Evolutionary conservation across 768 basidiomycete genomes (phyloP).

Genomic region (Lactarius psammicola): DNA sequence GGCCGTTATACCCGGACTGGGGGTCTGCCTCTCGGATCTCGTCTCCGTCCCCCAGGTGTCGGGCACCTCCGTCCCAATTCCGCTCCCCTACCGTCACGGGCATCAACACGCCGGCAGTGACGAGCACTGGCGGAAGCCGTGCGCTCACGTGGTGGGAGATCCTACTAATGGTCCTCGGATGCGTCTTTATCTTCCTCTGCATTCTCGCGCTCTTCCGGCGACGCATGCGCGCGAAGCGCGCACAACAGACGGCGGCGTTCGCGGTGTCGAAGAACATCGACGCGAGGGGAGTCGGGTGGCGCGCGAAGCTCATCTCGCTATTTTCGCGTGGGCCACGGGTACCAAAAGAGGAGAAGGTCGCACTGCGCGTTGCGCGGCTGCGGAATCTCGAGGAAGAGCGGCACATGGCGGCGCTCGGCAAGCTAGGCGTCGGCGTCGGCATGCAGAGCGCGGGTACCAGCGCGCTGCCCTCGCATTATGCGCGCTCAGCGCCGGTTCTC

Average conservation of each 20-base stretch:
- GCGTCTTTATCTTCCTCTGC: slow-evolving; percentile 71
- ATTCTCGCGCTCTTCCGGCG: slow-evolving; percentile 70
- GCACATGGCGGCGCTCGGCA: slow-evolving; percentile 41
- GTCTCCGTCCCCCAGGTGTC: slow-evolving; percentile 51
- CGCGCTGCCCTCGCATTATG: slow-evolving; percentile 19
- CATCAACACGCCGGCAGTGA: slow-evolving; percentile 49
- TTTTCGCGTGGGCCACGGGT: slow-evolving; percentile 46
- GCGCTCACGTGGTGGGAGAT: slow-evolving; percentile 80
- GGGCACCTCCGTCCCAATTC: slow-evolving; percentile 40
- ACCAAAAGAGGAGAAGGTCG: slow-evolving; percentile 24
- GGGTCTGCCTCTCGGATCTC: slow-evolving; percentile 77
- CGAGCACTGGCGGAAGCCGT: slow-evolving; percentile 30
- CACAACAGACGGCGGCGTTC: slow-evolving; percentile 63
- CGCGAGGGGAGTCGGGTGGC: slow-evolving; percentile 49
- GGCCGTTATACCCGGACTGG: slow-evolving; percentile 64
- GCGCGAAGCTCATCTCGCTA: slow-evolving; percentile 48
- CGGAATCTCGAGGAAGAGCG: slow-evolving; percentile 51
- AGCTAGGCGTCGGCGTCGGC: slow-evolving; percentile 36
- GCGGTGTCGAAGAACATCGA: slow-evolving; percentile 57
- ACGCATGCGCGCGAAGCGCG: slow-evolving; percentile 64
- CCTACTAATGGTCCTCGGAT: slow-evolving; percentile 77
- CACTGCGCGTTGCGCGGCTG: slow-evolving; percentile 41
- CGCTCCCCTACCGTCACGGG: slow-evolving; percentile 60
- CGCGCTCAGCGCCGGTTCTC: slow-evolving; percentile 29
- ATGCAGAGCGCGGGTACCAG: slow-evolving; percentile 41